These are phyloP conservation scores for Schizosaccharomyces cryophilus DNA, from an alignment of 805 yeast genomes.

Conservation along the genomic window DNA sequence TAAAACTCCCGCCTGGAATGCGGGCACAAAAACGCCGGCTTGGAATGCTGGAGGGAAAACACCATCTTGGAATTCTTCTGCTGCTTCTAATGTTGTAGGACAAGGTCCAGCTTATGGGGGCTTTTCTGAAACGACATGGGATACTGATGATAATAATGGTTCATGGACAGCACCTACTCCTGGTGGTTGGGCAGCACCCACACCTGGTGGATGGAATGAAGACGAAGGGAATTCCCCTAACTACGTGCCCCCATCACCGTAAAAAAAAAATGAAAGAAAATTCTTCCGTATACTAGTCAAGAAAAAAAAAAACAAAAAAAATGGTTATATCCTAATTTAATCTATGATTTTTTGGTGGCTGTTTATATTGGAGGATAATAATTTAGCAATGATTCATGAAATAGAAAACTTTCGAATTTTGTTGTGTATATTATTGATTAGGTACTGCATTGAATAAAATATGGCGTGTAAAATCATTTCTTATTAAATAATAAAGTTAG, in stretches of 20 bases:
- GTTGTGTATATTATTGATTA: too few relatives aligned
- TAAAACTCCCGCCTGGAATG: conserved; percentile 13
- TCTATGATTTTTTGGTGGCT: too few relatives aligned
- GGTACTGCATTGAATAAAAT: too few relatives aligned
- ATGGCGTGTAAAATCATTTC: too few relatives aligned
- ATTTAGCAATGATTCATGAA: too few relatives aligned
- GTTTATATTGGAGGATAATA: too few relatives aligned
- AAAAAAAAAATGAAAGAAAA: neutral
- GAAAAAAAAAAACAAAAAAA: too few relatives aligned
- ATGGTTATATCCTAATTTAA: too few relatives aligned
- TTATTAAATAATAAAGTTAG: too few relatives aligned
- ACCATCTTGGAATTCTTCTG: conserved; percentile 14
- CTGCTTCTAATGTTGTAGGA: conserved; percentile 10
- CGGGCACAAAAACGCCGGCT: conserved; percentile 22
- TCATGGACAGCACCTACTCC: neutral
- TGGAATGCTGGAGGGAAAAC: conserved; percentile 16
- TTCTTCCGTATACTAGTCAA: too few relatives aligned
- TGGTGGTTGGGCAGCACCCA: conserved; percentile 4
- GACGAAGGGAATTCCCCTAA: conserved; percentile 6
- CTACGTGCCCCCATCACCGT: conserved; percentile 4
- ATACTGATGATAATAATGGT: neutral
- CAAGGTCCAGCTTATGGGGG: neutral
- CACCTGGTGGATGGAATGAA: conserved; percentile 4
- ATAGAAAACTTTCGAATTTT: too few relatives aligned
- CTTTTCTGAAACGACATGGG: neutral